phyloP scores from a whole-genome alignment of 1,284 basidiomycete species.

The Moniliella sp. region DNA sequence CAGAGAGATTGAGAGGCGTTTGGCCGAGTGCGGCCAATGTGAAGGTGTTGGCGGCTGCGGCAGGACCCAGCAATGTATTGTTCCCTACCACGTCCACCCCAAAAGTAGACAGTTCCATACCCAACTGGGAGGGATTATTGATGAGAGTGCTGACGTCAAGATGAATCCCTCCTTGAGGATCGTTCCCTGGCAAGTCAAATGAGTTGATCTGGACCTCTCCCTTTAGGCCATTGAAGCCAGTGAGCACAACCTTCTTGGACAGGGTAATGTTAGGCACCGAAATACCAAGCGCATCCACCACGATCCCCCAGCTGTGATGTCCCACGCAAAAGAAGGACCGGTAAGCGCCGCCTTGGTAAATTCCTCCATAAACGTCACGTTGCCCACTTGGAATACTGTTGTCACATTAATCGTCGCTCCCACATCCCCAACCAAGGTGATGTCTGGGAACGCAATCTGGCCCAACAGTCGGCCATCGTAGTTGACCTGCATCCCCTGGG shows the following conservation, averaged over 20 bases:
- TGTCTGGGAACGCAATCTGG: conserved; percentile 45
- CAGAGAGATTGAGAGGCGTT: conserved; percentile 43
- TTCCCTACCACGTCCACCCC: conserved; percentile 45
- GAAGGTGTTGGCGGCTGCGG: conserved; percentile 40
- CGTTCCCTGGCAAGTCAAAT: conserved; percentile 52
- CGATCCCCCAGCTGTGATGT: conserved; percentile 50
- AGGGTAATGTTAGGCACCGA: conserved; percentile 43
- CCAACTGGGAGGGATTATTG: conserved; percentile 55
- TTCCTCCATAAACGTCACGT: conserved; percentile 44
- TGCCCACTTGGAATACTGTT: conserved; percentile 45
- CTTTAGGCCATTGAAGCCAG: conserved; percentile 51
- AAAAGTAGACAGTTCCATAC: conserved; percentile 46
- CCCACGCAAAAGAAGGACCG: conserved; percentile 51
- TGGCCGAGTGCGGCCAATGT: conserved; percentile 44
- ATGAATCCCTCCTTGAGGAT: conserved; percentile 53
- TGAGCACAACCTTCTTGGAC: conserved; percentile 46
- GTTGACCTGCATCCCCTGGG: conserved; percentile 44
- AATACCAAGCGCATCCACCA: conserved; percentile 38
- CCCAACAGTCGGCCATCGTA: conserved; percentile 48
- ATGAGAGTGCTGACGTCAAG: conserved; percentile 47
- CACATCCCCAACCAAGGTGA: conserved; percentile 38
- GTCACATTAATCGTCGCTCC: conserved; percentile 45
- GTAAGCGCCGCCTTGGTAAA: conserved; percentile 51
- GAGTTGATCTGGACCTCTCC: conserved; percentile 46
- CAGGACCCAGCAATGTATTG: conserved; percentile 44